phyloP scores from a whole-genome alignment of 1,139 yeast genomes.

The Scheffersomyces insectosa region DNA sequence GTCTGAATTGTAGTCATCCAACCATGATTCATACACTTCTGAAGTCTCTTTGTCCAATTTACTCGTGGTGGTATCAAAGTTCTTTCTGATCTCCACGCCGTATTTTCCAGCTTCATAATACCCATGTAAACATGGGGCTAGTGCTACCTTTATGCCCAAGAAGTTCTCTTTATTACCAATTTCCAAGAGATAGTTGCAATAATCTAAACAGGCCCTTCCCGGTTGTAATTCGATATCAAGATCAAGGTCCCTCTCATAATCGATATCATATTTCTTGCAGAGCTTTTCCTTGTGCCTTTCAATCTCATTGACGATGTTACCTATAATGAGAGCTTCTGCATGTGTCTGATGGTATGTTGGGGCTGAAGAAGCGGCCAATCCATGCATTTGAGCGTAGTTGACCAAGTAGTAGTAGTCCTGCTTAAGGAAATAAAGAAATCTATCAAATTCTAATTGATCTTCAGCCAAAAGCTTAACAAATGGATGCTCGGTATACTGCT shows the following conservation, averaged over 20 bases:
- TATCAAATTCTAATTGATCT: constrained; percentile 48
- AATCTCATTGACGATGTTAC: constrained; percentile 56
- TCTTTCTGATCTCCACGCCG: constrained; percentile 19
- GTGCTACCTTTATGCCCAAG: constrained; percentile 64
- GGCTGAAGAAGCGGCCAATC: constrained; percentile 63
- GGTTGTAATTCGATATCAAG: constrained; percentile 43
- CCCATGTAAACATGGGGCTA: constrained; percentile 80
- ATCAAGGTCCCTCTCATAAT: constrained; percentile 44
- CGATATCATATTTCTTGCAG: constrained; percentile 42
- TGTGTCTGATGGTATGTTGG: constrained; percentile 54
- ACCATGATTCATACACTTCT: constrained; percentile 56
- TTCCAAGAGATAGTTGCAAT: constrained; percentile 59
- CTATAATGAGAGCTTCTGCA: constrained; percentile 53
- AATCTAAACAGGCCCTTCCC: constrained; percentile 57
- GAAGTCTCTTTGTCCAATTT: constrained; percentile 14
- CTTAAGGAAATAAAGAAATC: constrained; percentile 59
- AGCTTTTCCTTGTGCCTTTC: constrained; percentile 57
- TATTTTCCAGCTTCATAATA: constrained; percentile 54
- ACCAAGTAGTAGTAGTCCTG: constrained; percentile 75
- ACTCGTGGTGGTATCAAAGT: constrained; percentile 12
- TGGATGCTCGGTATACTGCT: constrained; percentile 57
- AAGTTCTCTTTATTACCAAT: constrained; percentile 57
- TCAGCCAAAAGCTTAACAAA: constrained; percentile 58
- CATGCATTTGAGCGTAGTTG: constrained; percentile 70
- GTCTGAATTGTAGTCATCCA: constrained; percentile 58